Percentiles rank a stretch among this genome's conserved stretches.
These are phyloP conservation scores for Blumeria graminis DNA, from an alignment of 2,329 filamentous ascomycete genomes.

Conservation along the genomic window DNA sequence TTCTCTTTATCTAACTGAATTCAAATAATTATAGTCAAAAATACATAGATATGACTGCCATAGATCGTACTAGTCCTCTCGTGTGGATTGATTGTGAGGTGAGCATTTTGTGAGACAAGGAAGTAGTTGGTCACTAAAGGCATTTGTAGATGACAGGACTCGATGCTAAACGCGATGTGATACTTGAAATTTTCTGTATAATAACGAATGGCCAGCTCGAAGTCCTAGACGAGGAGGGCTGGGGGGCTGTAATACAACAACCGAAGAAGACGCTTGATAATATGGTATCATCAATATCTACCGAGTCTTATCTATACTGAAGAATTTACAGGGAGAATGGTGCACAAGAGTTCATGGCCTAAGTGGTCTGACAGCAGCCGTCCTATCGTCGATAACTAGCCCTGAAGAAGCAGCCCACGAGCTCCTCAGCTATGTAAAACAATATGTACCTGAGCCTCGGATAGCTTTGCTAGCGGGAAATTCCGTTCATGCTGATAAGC, in stretches of 20 bases:
- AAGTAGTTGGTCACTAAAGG: constrained; percentile 3
- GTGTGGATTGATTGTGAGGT: constrained; percentile 17
- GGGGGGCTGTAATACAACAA: constrained; percentile 59
- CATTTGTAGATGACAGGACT: constrained; percentile 65
- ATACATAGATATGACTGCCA: background rate
- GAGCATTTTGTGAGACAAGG: background rate
- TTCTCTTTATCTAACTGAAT: too few relatives aligned
- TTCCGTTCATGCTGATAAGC: constrained; percentile 71
- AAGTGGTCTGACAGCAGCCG: constrained; percentile 60
- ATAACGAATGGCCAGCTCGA: constrained; percentile 64
- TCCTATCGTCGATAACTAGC: constrained; percentile 48
- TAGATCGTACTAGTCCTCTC: constrained; percentile 6
- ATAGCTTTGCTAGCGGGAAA: constrained; percentile 68
- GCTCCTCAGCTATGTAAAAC: constrained; percentile 56
- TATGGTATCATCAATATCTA: constrained; percentile 26
- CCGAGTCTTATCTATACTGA: background rate
- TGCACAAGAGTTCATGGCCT: constrained; percentile 56
- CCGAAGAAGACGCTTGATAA: constrained; percentile 40
- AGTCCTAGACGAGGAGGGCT: constrained; percentile 51
- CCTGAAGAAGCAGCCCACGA: constrained; percentile 42
- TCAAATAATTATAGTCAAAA: too few relatives aligned
- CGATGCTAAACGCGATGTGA: constrained; percentile 52
- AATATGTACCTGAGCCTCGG: constrained; percentile 39
- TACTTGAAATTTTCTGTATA: constrained; percentile 81
- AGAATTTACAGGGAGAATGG: constrained; percentile 42